Conservation (phyloP, 208 protist genomes). For the Plasmodiophora brassicae region DNA sequence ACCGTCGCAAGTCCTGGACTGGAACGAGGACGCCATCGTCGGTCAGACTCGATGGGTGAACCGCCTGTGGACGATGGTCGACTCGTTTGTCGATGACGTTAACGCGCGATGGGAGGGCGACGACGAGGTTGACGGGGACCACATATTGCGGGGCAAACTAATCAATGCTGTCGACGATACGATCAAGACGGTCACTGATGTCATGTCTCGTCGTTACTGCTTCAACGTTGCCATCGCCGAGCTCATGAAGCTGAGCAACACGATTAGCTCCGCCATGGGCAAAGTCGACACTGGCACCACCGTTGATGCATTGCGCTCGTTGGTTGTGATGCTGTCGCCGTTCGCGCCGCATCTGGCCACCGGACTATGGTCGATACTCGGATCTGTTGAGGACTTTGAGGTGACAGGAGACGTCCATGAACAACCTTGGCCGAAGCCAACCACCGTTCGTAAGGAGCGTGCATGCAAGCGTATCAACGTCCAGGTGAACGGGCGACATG, state of each 20-base stretch:
- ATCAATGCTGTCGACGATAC: too few relatives aligned
- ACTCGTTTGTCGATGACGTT: background rate
- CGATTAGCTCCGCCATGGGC: background rate
- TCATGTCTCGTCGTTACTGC: background rate
- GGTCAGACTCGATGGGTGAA: background rate
- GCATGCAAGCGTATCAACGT: too few relatives aligned
- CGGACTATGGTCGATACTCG: background rate
- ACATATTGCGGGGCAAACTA: too few relatives aligned
- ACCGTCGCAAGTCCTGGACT: background rate
- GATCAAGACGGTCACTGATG: background rate
- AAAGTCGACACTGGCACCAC: background rate
- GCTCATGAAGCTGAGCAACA: slow-evolving; percentile 25
- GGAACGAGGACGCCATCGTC: background rate
- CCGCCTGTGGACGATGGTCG: background rate
- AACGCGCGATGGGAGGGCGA: background rate
- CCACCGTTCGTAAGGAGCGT: too few relatives aligned
- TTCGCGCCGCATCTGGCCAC: background rate
- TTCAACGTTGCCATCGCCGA: slow-evolving; percentile 14
- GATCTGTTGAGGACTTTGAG: too few relatives aligned
- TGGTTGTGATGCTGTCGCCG: background rate
- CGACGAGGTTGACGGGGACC: too few relatives aligned
- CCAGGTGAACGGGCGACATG: too few relatives aligned
- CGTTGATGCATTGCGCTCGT: background rate
- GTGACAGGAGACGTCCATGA: too few relatives aligned
- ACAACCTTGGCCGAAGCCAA: too few relatives aligned